Percentiles rank a stretch among this genome's conserved stretches.
phyloP scores from a whole-genome alignment of 228 moss, liverwort and hornwort genomes.

The Sphagnum magellanicum region DNA sequence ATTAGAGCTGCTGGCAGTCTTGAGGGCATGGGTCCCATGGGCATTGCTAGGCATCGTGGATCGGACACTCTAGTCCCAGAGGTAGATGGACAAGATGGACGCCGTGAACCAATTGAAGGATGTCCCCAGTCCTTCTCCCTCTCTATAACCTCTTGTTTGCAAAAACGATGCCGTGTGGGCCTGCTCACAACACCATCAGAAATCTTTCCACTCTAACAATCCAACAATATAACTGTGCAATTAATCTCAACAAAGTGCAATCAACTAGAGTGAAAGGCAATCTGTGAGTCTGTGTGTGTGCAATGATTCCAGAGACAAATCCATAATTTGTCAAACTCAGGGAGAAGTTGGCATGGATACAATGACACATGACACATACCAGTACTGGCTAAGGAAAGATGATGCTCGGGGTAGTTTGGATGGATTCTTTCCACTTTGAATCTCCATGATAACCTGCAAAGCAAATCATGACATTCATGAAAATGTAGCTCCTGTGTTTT shows the following conservation, averaged over 20 bases:
- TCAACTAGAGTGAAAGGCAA: background rate
- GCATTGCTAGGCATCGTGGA: background rate
- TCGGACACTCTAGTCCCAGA: background rate
- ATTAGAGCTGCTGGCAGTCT: conserved; percentile 20
- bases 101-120: conserved; percentile 25
- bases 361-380: conserved; percentile 19
- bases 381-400: conserved; percentile 51
- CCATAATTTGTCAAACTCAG: too few relatives aligned
- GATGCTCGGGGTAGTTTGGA: conserved; percentile 61
- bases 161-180: conserved; percentile 39
- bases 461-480: background rate
- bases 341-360: too few relatives aligned
- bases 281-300: too few relatives aligned
- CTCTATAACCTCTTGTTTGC: conserved; percentile 19
- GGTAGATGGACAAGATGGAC: background rate
- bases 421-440: conserved; percentile 26
- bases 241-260: background rate
- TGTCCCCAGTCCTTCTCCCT: conserved; percentile 47
- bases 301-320: too few relatives aligned
- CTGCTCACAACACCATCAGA: conserved; percentile 13
- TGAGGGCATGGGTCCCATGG: conserved; percentile 3
- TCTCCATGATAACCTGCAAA: conserved; percentile 57
- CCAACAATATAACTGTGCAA: background rate
- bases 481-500: too few relatives aligned
- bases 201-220: too few relatives aligned